Conservation (phyloP, 2,329 filamentous ascomycete genomes). For the Exserohilum turcica region DNA sequence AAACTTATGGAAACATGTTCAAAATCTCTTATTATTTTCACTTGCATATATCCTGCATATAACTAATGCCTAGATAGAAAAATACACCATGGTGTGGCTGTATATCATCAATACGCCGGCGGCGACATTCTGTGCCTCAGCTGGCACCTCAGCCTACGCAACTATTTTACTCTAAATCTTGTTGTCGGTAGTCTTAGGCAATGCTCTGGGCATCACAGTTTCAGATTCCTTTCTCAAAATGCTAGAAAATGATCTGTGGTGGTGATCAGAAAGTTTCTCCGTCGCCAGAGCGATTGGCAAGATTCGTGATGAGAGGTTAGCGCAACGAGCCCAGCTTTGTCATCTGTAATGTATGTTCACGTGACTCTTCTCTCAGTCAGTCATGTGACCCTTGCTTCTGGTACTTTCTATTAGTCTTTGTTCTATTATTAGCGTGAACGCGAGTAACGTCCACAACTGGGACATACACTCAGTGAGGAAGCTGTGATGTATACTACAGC, state of each 20-base stretch:
- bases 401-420: background rate
- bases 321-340: conserved; percentile 1
- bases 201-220: background rate
- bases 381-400: background rate
- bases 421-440: background rate
- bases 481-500: background rate
- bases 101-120: background rate
- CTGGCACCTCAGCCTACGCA: background rate
- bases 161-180: background rate
- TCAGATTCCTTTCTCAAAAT: background rate
- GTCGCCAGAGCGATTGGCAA: background rate
- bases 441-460: background rate
- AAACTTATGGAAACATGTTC: background rate
- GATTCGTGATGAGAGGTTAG: background rate
- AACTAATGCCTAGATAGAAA: background rate
- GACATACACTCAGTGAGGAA: background rate
- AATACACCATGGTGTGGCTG: background rate
- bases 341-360: background rate
- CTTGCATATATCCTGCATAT: background rate
- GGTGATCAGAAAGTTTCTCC: background rate
- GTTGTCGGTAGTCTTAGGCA: background rate
- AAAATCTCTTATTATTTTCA: background rate
- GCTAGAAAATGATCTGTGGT: background rate
- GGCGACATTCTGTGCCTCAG: background rate
- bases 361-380: background rate